Conservation (phyloP, 1,139 yeast genomes). For the Kazachstania sp. region DNA sequence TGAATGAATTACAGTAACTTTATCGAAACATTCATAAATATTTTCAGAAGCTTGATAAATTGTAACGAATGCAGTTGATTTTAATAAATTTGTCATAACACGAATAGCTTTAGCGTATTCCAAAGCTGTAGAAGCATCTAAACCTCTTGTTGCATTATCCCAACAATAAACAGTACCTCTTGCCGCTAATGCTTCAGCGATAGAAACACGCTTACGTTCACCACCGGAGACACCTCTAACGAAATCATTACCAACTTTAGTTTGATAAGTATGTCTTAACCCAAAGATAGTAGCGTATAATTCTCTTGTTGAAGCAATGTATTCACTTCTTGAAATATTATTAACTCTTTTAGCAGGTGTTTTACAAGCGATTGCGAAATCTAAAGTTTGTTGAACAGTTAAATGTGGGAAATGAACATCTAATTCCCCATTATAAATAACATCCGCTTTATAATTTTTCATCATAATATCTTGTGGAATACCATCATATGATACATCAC, state of each 20-base stretch:
- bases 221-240: constrained; percentile 82
- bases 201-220: constrained; percentile 74
- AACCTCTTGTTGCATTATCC: constrained; percentile 58
- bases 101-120: constrained; percentile 40
- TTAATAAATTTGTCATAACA: constrained; percentile 33
- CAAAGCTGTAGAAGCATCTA: constrained; percentile 51
- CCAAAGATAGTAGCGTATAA: constrained; percentile 48
- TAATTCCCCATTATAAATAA: constrained; percentile 45
- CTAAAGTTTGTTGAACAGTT: constrained; percentile 44
- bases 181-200: constrained; percentile 51
- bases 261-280: constrained; percentile 55
- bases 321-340: constrained; percentile 34
- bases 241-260: constrained; percentile 63
- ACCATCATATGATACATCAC: constrained; percentile 41
- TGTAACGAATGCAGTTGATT: constrained; percentile 38
- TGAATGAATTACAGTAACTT: constrained; percentile 36
- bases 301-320: constrained; percentile 44
- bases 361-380: constrained; percentile 34
- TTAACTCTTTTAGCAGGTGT: constrained; percentile 37
- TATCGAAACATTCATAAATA: constrained; percentile 41
- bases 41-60: constrained; percentile 42
- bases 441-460: constrained; percentile 41
- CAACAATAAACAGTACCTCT: constrained; percentile 47
- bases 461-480: constrained; percentile 42
- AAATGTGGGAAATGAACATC: constrained; percentile 49